Conservation (phyloP, 2,329 filamentous ascomycete species). For the Chaetomium sp. region DNA sequence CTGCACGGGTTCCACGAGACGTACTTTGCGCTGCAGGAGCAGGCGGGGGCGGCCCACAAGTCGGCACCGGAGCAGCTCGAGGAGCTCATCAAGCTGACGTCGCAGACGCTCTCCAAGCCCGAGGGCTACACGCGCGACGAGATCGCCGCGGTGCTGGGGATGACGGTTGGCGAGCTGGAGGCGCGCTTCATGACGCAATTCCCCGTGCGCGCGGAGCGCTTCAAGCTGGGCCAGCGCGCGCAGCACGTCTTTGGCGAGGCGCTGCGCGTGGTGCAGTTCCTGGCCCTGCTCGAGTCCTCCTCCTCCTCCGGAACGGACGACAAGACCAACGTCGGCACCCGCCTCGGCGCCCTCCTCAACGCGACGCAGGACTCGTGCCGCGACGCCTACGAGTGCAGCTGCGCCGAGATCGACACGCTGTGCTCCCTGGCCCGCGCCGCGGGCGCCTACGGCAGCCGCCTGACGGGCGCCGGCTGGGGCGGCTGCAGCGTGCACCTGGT, state of each 20-base stretch:
- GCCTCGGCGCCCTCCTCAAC: slow-evolving; percentile 83
- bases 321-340: slow-evolving; percentile 45
- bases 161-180: slow-evolving; percentile 72
- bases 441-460: slow-evolving; percentile 79
- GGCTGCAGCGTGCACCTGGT: slow-evolving; percentile 95
- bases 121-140: slow-evolving; percentile 88
- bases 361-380: slow-evolving; percentile 86
- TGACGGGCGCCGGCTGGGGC: slow-evolving; percentile 96
- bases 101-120: slow-evolving; percentile 71
- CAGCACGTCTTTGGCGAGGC: slow-evolving; percentile 92
- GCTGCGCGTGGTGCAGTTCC: slow-evolving; percentile 80
- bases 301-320: slow-evolving; percentile 47
- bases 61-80: slow-evolving; percentile 65
- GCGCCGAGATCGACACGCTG: slow-evolving; percentile 86
- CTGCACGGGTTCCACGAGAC: slow-evolving; percentile 85
- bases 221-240: slow-evolving; percentile 85
- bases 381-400: slow-evolving; percentile 87
- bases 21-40: slow-evolving; percentile 64
- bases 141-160: slow-evolving; percentile 70
- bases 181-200: slow-evolving; percentile 82
- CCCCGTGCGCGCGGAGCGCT: slow-evolving; percentile 82
- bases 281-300: slow-evolving; percentile 68
- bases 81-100: slow-evolving; percentile 69
- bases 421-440: slow-evolving; percentile 76
- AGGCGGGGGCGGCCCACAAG: slow-evolving; percentile 38